Base-by-base conservation (phyloP, 2,329 filamentous ascomycete genomes). In the Cercospora sojina region DNA sequence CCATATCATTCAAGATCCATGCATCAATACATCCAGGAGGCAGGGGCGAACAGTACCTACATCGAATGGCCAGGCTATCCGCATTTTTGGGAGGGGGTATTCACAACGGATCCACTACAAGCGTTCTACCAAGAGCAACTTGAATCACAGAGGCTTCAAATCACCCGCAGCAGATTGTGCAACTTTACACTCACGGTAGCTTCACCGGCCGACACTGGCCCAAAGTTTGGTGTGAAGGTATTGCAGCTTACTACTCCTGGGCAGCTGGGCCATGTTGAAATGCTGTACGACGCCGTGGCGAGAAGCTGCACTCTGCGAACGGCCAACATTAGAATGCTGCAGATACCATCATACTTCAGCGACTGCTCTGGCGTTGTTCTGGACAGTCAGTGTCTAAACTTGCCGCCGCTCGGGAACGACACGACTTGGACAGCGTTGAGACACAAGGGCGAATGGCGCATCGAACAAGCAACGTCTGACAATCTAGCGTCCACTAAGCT, bases 1-100 rank as follows among this genome's bases (percentile, higher is more conserved):
- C 77, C 80, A 5, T 87, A 85, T 70, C 82, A 88, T 73, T 87
- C 85, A 4, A 79, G 86, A 8, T 75, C 86, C 9, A 82, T 88
- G 75, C 80, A 81, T 53, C 80, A 84, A 66, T 77, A 85, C 49
- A 74, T 85, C 12, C 77, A 77, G 23, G 78, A 84, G 69, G 75
- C 76, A 58, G 79, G 77, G 6, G 78, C 76, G 53, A 73, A 79
- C 5, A 81, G 81, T 12, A 74, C 76, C 7, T 87, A 86, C 71
- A 73, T 80, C 51, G 86, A 88, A 72, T 73, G 87, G 27, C 73
- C 77, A 9, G 80, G 77, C 16, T 77, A 79, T 60, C 80, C 79
- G 8, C 85, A 87, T 72, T 87, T 81, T 79, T 87, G 82, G 75
- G 82, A 86, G 47, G 84, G 82, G 2, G 77, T 86, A 7, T 84